These are phyloP conservation scores for Sporisorium sorghi DNA, from an alignment of 1,284 basidiomycete genomes.

Conservation along the genomic window DNA sequence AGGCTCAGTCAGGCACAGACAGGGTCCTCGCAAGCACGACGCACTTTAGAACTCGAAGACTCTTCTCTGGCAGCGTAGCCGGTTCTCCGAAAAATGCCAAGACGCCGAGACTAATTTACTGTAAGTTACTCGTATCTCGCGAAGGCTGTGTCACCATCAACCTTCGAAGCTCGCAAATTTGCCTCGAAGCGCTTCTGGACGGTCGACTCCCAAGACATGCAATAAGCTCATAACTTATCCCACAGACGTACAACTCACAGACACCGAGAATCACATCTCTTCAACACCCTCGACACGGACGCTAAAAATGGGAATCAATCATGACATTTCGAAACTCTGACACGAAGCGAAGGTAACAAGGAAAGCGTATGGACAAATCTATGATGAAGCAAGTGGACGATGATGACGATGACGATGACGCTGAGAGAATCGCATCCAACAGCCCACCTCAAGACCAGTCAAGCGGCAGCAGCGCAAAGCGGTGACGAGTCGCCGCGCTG, in stretches of 20 bases:
- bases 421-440: not conserved
- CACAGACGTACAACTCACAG: too few relatives aligned
- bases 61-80: not conserved
- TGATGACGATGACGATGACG: conserved; percentile 9
- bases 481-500: conserved; percentile 47
- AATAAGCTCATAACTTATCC: too few relatives aligned
- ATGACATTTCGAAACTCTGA: conserved; percentile 49
- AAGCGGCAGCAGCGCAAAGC: conserved; percentile 17
- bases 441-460: not conserved
- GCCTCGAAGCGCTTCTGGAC: too few relatives aligned
- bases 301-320: conserved; percentile 19
- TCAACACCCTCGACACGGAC: not conserved
- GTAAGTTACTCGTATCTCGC: too few relatives aligned
- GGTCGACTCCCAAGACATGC: too few relatives aligned
- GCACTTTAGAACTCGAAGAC: not conserved
- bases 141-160: not conserved
- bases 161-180: not conserved
- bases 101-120: not conserved
- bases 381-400: conserved; percentile 19
- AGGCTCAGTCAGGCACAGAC: conserved; percentile 5
- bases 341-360: conserved; percentile 36
- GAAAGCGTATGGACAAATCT: conserved; percentile 36
- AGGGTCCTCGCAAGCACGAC: conserved; percentile 10
- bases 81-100: not conserved
- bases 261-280: not conserved